Conservation (phyloP, 768 basidiomycete genomes). For the Exsudoporus frostii region DNA sequence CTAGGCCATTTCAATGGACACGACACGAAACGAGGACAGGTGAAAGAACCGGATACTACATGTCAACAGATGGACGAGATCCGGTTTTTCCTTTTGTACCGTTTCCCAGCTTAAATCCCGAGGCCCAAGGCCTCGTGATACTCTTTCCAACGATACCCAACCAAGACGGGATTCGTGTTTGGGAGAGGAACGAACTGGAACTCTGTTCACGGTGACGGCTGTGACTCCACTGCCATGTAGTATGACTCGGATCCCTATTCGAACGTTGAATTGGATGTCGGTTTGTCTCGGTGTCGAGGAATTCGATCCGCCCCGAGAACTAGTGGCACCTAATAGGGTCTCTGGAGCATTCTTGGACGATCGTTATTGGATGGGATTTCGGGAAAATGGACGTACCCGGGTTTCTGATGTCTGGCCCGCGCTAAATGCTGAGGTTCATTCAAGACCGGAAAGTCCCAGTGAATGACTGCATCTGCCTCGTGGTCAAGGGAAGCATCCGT, state of each 20-base stretch:
- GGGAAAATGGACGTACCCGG: not conserved
- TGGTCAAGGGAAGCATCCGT: too few species aligned
- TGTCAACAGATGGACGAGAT: slow-evolving; percentile 48
- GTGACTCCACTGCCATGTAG: not conserved
- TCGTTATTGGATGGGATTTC: too few species aligned
- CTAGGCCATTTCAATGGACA: not conserved
- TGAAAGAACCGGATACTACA: not conserved
- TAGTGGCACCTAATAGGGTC: too few species aligned
- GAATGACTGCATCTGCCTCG: too few species aligned
- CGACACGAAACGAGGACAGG: not conserved
- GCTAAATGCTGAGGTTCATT: too few species aligned
- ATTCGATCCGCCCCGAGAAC: not conserved
- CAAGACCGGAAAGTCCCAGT: too few species aligned
- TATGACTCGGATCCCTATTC: not conserved
- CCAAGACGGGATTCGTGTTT: slow-evolving; percentile 47
- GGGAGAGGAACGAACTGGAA: slow-evolving; percentile 37
- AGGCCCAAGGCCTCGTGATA: slow-evolving; percentile 51
- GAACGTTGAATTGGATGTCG: not conserved
- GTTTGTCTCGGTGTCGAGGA: not conserved
- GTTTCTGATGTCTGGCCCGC: too few species aligned
- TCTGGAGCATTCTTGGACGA: not conserved
- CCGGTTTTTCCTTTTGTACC: slow-evolving; percentile 49
- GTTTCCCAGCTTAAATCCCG: slow-evolving; percentile 49
- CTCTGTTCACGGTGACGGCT: slow-evolving; percentile 2
- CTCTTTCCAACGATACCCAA: slow-evolving; percentile 51